These are phyloP conservation scores for Dryadomyces quercivorus DNA, from an alignment of 2,329 filamentous ascomycete species.

Conservation along the genomic window DNA sequence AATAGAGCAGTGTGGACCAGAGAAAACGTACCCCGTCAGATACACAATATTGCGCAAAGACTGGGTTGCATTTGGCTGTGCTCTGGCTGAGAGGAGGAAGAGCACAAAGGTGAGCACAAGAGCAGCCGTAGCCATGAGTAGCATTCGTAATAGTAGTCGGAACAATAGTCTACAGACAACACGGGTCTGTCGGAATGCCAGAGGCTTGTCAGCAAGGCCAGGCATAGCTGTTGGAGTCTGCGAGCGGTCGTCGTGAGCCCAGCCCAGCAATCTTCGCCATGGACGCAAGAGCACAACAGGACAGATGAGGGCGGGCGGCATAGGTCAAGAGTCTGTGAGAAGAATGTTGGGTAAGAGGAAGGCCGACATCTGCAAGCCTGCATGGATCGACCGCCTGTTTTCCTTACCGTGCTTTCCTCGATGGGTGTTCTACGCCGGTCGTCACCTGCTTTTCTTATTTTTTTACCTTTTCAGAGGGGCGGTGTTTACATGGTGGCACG, in stretches of 20 bases:
- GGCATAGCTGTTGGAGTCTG: background rate
- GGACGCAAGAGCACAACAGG: background rate
- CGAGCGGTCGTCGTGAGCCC: background rate
- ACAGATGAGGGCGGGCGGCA: too few species aligned
- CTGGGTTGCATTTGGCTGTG: background rate
- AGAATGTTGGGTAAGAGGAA: too few species aligned
- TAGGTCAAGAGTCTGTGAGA: too few species aligned
- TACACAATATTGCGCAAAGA: conserved; percentile 30
- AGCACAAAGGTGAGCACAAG: background rate
- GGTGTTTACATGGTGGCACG: too few species aligned
- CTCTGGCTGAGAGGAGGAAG: background rate
- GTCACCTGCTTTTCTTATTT: too few species aligned
- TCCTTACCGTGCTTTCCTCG: too few species aligned
- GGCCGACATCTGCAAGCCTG: too few species aligned
- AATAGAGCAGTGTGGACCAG: too few species aligned
- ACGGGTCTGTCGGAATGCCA: background rate
- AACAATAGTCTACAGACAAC: background rate
- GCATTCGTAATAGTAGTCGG: background rate
- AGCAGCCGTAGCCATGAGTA: background rate
- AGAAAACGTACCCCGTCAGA: conserved; percentile 29
- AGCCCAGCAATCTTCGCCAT: background rate
- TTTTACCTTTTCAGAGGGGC: too few species aligned
- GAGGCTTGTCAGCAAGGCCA: background rate
- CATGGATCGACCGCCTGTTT: too few species aligned
- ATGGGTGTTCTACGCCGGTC: too few species aligned